Percentiles rank a stretch among this genome's conserved stretches.
These are phyloP conservation scores for Mortierella sp. DNA, from an alignment of 371 early-diverging fungal genomes.

Conservation along the genomic window DNA sequence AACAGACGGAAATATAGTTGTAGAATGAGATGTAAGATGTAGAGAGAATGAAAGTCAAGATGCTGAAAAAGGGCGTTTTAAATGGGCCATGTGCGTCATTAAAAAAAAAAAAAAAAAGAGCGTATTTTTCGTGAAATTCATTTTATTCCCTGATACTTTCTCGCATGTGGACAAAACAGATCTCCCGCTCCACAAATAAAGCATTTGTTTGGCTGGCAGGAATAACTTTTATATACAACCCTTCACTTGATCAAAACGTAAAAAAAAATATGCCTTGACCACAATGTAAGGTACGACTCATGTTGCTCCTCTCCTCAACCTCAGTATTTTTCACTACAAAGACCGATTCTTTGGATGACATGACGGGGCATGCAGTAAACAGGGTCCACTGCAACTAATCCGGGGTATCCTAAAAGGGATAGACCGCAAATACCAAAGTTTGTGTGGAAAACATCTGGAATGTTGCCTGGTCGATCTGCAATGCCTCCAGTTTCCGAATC, in stretches of 20 bases:
- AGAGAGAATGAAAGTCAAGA: not conserved
- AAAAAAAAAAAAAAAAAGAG: too few species aligned
- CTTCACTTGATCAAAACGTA: too few species aligned
- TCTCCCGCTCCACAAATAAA: not conserved
- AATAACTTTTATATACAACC: too few species aligned
- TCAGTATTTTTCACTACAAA: constrained; percentile 50
- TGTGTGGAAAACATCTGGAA: constrained; percentile 98
- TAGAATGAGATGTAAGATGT: not conserved
- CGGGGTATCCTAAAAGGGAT: constrained; percentile 86
- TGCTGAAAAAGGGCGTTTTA: not conserved
- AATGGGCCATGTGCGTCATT: too few species aligned
- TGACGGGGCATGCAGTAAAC: constrained; percentile 92
- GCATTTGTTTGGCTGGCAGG: too few species aligned
- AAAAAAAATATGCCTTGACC: too few species aligned
- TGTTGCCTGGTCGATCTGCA: constrained; percentile 94
- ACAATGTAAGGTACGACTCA: not conserved
- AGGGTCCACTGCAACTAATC: constrained; percentile 84
- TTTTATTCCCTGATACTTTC: too few species aligned
- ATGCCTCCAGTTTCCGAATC: constrained; percentile 95
- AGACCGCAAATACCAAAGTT: constrained; percentile 95
- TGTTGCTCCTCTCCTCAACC: not conserved
- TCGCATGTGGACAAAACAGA: not conserved
- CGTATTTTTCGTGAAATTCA: too few species aligned
- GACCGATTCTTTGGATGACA: constrained; percentile 75
- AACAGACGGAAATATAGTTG: not conserved